Evolutionary conservation across 345 rosid genomes (phyloP).

Genomic region (Eutrema japonicum): DNA sequence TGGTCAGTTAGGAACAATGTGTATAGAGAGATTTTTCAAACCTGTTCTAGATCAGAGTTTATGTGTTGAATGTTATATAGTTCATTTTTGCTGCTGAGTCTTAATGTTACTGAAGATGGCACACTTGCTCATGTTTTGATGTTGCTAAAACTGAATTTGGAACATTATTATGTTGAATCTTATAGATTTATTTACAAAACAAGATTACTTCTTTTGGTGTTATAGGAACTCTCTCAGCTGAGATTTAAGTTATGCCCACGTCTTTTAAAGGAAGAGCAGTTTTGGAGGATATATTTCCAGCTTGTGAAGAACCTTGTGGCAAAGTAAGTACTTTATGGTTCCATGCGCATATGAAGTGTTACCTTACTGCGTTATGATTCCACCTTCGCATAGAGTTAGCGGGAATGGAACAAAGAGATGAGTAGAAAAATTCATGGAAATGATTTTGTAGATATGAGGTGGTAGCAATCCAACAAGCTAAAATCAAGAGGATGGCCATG

Average conservation of each 20-base stretch:
- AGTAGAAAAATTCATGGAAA: not conserved
- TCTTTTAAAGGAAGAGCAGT: slow-evolving; percentile 71
- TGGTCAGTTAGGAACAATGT: not conserved
- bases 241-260: slow-evolving; percentile 82
- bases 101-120: slow-evolving; percentile 9
- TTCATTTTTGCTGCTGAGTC: not conserved
- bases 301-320: slow-evolving; percentile 71
- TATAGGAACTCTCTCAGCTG: slow-evolving; percentile 80
- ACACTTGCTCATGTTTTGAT: not conserved
- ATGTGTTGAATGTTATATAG: slow-evolving; percentile 2
- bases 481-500: slow-evolving; percentile 31
- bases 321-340: slow-evolving; percentile 53
- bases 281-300: slow-evolving; percentile 83
- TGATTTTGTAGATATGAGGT: slow-evolving; percentile 38
- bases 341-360: not conserved
- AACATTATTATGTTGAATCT: not conserved
- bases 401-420: not conserved
- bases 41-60: not conserved
- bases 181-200: not conserved
- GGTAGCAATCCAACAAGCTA: slow-evolving; percentile 43
- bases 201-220: slow-evolving; percentile 26
- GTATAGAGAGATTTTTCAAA: too few species aligned
- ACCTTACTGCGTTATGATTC: not conserved
- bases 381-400: not conserved
- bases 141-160: not conserved